Evolutionary conservation across 768 basidiomycete genomes (phyloP).

Genomic region (Termitomyces titanicus): DNA sequence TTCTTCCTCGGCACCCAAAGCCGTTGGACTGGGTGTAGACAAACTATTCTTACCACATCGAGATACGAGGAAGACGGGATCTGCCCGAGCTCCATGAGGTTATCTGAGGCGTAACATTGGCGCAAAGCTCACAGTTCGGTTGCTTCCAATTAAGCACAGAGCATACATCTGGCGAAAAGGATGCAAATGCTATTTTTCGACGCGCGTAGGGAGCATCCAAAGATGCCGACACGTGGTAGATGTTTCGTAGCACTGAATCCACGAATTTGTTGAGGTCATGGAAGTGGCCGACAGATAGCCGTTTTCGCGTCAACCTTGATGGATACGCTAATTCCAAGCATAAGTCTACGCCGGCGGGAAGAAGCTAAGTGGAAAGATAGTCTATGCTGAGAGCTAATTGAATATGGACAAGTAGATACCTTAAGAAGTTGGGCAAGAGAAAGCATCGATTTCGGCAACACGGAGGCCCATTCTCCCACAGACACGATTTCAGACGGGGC

Average conservation of each 20-base stretch:
- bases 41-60: constrained; percentile 67
- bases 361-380: constrained; percentile 35
- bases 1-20: constrained; percentile 34
- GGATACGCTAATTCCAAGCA: constrained; percentile 85
- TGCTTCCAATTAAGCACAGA: constrained; percentile 98
- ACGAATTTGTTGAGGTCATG: constrained; percentile 79
- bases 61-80: constrained; percentile 94
- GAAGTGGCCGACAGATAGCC: constrained; percentile 43
- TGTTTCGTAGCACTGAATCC: constrained; percentile 78
- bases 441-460: constrained; percentile 54
- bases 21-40: constrained; percentile 34
- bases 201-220: constrained; percentile 50
- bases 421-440: constrained; percentile 74
- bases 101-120: background rate
- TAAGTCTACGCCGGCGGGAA: constrained; percentile 64
- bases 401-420: constrained; percentile 33
- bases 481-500: constrained; percentile 24
- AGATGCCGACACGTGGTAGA: constrained; percentile 64
- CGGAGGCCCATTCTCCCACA: constrained; percentile 41
- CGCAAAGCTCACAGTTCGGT: constrained; percentile 76
- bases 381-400: background rate
- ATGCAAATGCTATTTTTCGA: constrained; percentile 86
- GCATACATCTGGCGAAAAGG: constrained; percentile 88
- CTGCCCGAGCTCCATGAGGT: constrained; percentile 35
- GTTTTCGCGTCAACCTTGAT: constrained; percentile 41